Evolutionary conservation across 1,284 basidiomycete species (phyloP).

Genomic region (Trichosporon asahii): DNA sequence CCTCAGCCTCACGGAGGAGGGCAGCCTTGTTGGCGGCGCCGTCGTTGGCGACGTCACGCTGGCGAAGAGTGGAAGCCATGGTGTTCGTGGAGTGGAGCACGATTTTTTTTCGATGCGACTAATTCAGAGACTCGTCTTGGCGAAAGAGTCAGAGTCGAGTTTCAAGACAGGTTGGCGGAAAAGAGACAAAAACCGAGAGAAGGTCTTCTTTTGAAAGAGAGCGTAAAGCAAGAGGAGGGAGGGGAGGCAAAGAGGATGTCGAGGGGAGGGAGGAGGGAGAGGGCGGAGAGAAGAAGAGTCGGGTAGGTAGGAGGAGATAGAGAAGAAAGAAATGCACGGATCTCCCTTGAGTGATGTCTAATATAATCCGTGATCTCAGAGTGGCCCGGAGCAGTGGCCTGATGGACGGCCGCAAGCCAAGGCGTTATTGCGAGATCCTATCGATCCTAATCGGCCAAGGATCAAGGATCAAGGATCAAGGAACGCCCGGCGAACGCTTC

Average conservation of each 20-base stretch:
- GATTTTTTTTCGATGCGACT: constrained; percentile 4
- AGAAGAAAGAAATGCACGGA: constrained; percentile 9
- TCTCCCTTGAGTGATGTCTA: not conserved
- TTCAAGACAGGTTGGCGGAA: constrained; percentile 7
- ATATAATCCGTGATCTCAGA: not conserved
- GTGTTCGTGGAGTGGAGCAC: constrained; percentile 8
- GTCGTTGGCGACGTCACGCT: constrained; percentile 35
- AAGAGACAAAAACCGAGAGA: not conserved
- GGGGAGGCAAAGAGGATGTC: not conserved
- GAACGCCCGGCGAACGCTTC: not conserved
- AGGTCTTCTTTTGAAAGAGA: constrained; percentile 7
- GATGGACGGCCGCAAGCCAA: not conserved
- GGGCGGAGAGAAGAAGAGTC: constrained; percentile 3
- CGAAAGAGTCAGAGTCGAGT: not conserved
- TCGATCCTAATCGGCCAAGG: constrained; percentile 4
- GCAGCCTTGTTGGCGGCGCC: constrained; percentile 44
- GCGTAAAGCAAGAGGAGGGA: constrained; percentile 5
- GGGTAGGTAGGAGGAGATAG: constrained; percentile 3
- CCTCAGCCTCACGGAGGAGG: constrained; percentile 46
- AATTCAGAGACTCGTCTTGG: not conserved
- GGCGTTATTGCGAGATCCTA: not conserved
- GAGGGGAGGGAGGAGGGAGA: constrained; percentile 5
- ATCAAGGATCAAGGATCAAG: not conserved
- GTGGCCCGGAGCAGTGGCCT: not conserved
- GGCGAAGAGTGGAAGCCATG: constrained; percentile 45